Percentiles rank a stretch among this genome's conserved stretches.
Conservation (phyloP, 345 rosid species). For the Crucihimalaya himalaica region DNA sequence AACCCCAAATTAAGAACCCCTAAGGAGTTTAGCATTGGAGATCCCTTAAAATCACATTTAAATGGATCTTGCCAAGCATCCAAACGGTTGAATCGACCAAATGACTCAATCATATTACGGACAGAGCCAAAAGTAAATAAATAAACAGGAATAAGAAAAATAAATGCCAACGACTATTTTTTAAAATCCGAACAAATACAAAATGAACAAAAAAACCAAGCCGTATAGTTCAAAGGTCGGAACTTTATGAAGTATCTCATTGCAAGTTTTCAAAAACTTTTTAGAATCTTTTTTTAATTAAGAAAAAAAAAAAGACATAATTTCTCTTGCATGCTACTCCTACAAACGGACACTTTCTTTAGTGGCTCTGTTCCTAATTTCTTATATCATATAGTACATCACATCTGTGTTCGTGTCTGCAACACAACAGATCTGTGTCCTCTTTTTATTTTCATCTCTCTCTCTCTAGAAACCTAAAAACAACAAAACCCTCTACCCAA, state of each 20-base stretch:
- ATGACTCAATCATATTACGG: background rate
- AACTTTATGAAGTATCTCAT: background rate
- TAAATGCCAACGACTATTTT: constrained; percentile 34
- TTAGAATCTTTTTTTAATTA: background rate
- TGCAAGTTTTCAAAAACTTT: background rate
- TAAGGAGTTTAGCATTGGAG: too few relatives aligned
- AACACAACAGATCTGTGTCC: constrained; percentile 45
- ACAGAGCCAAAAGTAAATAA: background rate
- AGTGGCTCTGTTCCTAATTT: constrained; percentile 46
- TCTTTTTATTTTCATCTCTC: constrained; percentile 8
- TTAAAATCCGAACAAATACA: background rate
- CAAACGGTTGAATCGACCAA: background rate
- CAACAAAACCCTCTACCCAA: constrained; percentile 21
- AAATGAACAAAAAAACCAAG: background rate
- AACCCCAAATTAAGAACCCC: too few relatives aligned
- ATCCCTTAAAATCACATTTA: too few relatives aligned
- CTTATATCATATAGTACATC: too few relatives aligned
- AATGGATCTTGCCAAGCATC: background rate
- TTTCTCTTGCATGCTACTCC: constrained; percentile 29
- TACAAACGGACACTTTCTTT: constrained; percentile 51
- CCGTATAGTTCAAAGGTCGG: constrained; percentile 1
- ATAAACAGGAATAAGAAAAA: constrained; percentile 8
- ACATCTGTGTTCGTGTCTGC: constrained; percentile 29
- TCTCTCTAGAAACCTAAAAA: constrained; percentile 14
- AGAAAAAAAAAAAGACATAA: background rate